These are phyloP conservation scores for Aspergillus uvarum DNA, from an alignment of 2,329 filamentous ascomycete genomes.

Conservation along the genomic window DNA sequence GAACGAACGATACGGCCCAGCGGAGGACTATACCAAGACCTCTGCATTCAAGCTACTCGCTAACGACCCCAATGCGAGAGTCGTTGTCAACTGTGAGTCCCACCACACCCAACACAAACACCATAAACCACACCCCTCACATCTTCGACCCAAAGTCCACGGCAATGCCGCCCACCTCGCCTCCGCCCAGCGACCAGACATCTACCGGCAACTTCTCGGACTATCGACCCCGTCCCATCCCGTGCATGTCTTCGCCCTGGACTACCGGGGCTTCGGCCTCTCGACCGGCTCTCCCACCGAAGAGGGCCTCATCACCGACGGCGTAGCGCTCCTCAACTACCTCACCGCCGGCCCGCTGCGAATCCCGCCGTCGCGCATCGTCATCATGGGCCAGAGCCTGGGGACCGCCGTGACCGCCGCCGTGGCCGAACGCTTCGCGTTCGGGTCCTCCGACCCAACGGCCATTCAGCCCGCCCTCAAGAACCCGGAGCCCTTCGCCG, in stretches of 20 bases:
- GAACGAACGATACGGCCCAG: conserved; percentile 54
- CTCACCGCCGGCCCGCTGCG: conserved; percentile 56
- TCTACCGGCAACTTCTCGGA: conserved; percentile 74
- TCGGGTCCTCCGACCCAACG: conserved; percentile 34
- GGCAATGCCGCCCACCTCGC: conserved; percentile 82
- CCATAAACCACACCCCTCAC: conserved; percentile 3
- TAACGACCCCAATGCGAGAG: conserved; percentile 50
- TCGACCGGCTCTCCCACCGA: conserved; percentile 81
- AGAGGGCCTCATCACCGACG: conserved; percentile 76
- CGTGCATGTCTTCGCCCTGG: conserved; percentile 79
- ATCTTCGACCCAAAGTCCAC: conserved; percentile 35
- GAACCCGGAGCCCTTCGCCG: conserved; percentile 66
- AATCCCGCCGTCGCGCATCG: conserved; percentile 69
- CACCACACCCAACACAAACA: background rate
- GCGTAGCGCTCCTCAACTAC: conserved; percentile 69
- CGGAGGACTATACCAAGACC: conserved; percentile 49
- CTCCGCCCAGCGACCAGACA: conserved; percentile 71
- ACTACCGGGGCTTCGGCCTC: conserved; percentile 85
- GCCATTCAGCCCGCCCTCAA: conserved; percentile 44
- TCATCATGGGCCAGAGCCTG: conserved; percentile 81
- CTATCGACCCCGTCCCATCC: conserved; percentile 61
- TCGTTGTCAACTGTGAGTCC: conserved; percentile 56
- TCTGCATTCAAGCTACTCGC: conserved; percentile 53
- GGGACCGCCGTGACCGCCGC: conserved; percentile 81
- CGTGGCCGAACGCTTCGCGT: conserved; percentile 69